A percentile compares a stretch with the other conserved stretches of the same genome.
phyloP scores from a whole-genome alignment of 805 yeast species.

The Phaffomyces thermotolerans region DNA sequence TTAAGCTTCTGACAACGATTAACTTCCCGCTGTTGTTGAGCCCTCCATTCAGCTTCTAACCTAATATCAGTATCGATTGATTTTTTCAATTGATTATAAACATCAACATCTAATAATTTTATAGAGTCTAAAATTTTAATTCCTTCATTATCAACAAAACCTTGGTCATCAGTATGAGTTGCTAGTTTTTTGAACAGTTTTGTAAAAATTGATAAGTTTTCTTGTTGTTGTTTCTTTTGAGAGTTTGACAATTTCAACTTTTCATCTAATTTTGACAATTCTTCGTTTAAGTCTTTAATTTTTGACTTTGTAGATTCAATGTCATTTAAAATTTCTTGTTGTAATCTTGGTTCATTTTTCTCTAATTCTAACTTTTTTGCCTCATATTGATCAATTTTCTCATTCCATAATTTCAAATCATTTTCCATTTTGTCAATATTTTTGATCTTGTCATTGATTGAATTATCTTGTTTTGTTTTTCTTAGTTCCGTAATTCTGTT shows the following conservation, averaged over 20 bases:
- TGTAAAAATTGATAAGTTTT: slow-evolving; percentile 9
- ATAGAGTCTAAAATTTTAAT: slow-evolving; percentile 13
- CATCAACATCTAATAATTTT: slow-evolving; percentile 11
- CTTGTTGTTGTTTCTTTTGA: slow-evolving; percentile 16
- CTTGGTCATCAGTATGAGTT: slow-evolving; percentile 17
- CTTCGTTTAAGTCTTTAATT: slow-evolving; percentile 8
- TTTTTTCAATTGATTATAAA: slow-evolving; percentile 15
- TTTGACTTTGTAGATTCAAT: slow-evolving; percentile 7
- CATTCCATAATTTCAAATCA: slow-evolving; percentile 30
- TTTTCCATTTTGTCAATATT: slow-evolving; percentile 27
- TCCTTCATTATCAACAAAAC: slow-evolving; percentile 19
- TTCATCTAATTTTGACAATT: slow-evolving; percentile 15
- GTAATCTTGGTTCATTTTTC: slow-evolving; percentile 12
- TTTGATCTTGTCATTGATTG: slow-evolving; percentile 23
- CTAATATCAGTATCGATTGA: slow-evolving; percentile 28
- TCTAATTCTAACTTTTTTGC: slow-evolving; percentile 11
- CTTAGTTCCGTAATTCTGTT: slow-evolving; percentile 30
- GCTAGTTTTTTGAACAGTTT: slow-evolving; percentile 13
- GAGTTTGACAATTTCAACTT: slow-evolving; percentile 4
- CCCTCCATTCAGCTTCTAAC: slow-evolving; percentile 33
- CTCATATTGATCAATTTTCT: slow-evolving; percentile 21
- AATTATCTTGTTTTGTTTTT: slow-evolving; percentile 27
- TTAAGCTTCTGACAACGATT: slow-evolving; percentile 23
- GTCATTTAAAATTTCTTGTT: slow-evolving; percentile 15
- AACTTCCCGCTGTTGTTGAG: slow-evolving; percentile 31